Evolutionary conservation across 192 early-diverging fungal genomes (phyloP), one percentile per base, ranked within the genome.

Genomic region (Tieghemiomyces parasiticus): DNA sequence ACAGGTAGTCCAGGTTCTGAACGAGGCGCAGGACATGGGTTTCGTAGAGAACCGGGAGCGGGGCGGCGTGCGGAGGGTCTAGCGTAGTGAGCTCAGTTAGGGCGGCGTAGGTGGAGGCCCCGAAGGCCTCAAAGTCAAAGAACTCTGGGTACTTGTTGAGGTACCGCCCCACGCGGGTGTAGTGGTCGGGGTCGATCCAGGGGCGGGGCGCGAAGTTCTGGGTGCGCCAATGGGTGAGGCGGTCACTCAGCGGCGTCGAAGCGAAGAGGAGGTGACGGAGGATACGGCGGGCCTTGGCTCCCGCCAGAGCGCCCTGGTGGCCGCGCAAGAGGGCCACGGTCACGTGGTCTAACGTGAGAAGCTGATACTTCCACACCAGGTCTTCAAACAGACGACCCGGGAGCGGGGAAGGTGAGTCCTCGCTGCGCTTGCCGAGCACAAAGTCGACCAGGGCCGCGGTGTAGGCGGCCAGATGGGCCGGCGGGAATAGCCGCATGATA

Each of bases 171-270:
- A 86, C 63, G 58, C 86, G 86, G 38, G 74, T 69, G 66, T 81
- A 77, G 31, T 80, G 78, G n/a, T 71, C 69, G 63, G 80, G 75
- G 65, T 89, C 87, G 20, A 76, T 72, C 87, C 87, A 89, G 47
- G 81, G 79, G 10, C 83, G 69, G 49, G 75, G 74, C 50, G 68
- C 75, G 61, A 89, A 83, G 12, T 75, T 69, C 52, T 85, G 71
- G 0, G 73, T 68, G 25, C 77, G 80, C 79, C 84, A 89, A 59
- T 81, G 78, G 45, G 65, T 60, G 28, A 86, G 76, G 6, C 87
- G 77, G 54, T 62, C 60, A 0, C 59, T 51, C 47, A 81, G 79
- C 31, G 67, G 64, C 0, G 66, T 61, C 20, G 83, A 78, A 26
- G 75, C 66, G 10, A 83, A 62, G 35, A 85, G 62, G 29, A 81